These are phyloP conservation scores for Trametes coccinea DNA, from an alignment of 768 basidiomycete species.

Conservation along the genomic window DNA sequence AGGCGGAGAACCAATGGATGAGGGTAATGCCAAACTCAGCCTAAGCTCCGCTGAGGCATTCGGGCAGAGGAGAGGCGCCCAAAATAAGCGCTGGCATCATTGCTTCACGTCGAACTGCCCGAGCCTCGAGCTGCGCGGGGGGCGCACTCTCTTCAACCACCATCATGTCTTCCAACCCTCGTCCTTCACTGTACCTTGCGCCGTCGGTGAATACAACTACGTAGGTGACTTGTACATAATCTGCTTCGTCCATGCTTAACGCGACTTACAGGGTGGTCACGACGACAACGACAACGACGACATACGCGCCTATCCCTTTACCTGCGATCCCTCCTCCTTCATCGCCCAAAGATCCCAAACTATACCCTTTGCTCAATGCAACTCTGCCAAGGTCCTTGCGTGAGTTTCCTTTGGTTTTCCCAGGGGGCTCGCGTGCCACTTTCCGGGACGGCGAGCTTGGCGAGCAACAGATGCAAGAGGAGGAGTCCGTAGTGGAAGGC, in stretches of 20 bases:
- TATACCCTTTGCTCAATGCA: constrained; percentile 76
- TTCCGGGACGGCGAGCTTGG: constrained; percentile 71
- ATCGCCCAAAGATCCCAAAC: constrained; percentile 75
- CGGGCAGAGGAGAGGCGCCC: constrained; percentile 8
- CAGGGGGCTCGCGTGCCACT: constrained; percentile 76
- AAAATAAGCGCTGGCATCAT: constrained; percentile 15
- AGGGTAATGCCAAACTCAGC: not conserved
- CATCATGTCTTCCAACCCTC: constrained; percentile 62
- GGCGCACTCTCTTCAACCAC: constrained; percentile 30
- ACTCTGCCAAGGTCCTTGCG: constrained; percentile 72
- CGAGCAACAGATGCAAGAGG: constrained; percentile 69
- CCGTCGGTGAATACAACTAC: constrained; percentile 86
- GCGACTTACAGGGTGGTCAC: constrained; percentile 68
- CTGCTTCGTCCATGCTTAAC: not conserved
- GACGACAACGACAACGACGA: constrained; percentile 88
- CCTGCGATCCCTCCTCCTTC: constrained; percentile 71
- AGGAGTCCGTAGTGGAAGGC: constrained; percentile 65
- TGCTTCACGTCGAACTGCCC: constrained; percentile 22
- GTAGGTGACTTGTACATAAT: constrained; percentile 44
- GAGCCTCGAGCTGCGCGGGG: constrained; percentile 20
- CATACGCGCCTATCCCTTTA: constrained; percentile 84
- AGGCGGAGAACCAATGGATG: not conserved
- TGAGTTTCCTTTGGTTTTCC: constrained; percentile 76
- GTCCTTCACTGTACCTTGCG: constrained; percentile 70
- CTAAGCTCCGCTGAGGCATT: constrained; percentile 25